Evolutionary conservation across 1,139 yeast species (phyloP).

Genomic region (Candida pseudoviswanathii): DNA sequence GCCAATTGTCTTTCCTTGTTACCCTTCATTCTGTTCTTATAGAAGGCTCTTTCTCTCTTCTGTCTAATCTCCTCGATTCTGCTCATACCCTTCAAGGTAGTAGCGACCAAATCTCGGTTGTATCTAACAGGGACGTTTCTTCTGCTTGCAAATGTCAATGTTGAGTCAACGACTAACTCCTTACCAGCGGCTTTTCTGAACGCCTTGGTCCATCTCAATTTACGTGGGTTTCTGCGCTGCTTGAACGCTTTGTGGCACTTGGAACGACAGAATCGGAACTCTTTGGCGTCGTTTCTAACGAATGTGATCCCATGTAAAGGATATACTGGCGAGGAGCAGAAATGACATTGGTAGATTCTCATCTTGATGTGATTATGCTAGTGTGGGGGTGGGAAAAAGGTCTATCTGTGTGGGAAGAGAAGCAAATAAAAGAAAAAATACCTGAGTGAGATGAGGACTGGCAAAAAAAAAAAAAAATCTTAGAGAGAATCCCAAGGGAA

Average conservation of each 20-base stretch:
- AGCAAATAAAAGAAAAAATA: not conserved
- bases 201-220: constrained; percentile 97
- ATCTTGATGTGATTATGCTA: constrained; percentile 32
- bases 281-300: constrained; percentile 97
- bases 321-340: constrained; percentile 95
- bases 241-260: constrained; percentile 97
- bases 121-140: constrained; percentile 98
- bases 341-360: constrained; percentile 96
- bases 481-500: not conserved
- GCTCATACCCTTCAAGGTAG: constrained; percentile 92
- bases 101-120: constrained; percentile 93
- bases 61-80: constrained; percentile 95
- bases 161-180: constrained; percentile 96
- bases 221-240: constrained; percentile 98
- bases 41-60: constrained; percentile 97
- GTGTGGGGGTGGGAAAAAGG: not conserved
- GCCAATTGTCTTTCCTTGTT: constrained; percentile 86
- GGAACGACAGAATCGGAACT: constrained; percentile 95
- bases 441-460: constrained; percentile 1
- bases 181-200: constrained; percentile 99
- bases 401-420: not conserved
- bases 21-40: constrained; percentile 99
- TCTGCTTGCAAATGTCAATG: constrained; percentile 94
- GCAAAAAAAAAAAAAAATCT: not conserved
- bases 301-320: constrained; percentile 98